Evolutionary conservation across 345 rosid genomes (phyloP).

Genomic region (Aquilaria yunnanensis): DNA sequence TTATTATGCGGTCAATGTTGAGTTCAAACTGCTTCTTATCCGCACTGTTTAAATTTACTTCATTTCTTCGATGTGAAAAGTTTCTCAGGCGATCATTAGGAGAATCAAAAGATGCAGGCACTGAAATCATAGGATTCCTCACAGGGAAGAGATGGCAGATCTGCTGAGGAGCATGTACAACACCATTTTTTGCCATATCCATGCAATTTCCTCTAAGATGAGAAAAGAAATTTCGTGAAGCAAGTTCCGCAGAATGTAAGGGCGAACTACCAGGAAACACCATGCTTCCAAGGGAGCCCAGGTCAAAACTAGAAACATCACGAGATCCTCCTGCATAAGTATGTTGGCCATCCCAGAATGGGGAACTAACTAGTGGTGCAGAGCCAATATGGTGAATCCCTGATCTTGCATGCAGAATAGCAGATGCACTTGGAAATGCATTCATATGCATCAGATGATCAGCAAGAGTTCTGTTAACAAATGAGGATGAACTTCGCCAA

Average conservation of each 20-base stretch:
- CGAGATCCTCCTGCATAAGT: slow-evolving; percentile 61
- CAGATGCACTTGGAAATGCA: slow-evolving; percentile 53
- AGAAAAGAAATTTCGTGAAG: slow-evolving; percentile 43
- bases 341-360: slow-evolving; percentile 67
- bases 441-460: slow-evolving; percentile 43
- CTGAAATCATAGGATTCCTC: slow-evolving; percentile 51
- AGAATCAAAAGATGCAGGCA: slow-evolving; percentile 51
- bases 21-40: slow-evolving; percentile 79
- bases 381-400: slow-evolving; percentile 71
- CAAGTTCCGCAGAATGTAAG: slow-evolving; percentile 52
- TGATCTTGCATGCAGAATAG: slow-evolving; percentile 38
- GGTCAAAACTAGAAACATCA: slow-evolving; percentile 52
- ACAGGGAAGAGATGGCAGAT: slow-evolving; percentile 57
- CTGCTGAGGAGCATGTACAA: slow-evolving; percentile 56
- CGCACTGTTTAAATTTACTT: slow-evolving; percentile 48
- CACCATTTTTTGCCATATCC: slow-evolving; percentile 47
- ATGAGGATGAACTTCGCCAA: slow-evolving; percentile 72
- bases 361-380: slow-evolving; percentile 54
- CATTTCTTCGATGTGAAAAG: slow-evolving; percentile 62
- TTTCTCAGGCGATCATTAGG: slow-evolving; percentile 60
- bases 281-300: slow-evolving; percentile 53
- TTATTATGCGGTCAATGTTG: slow-evolving; percentile 62
- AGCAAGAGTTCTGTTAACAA: slow-evolving; percentile 42
- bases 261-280: slow-evolving; percentile 54
- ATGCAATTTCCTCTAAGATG: slow-evolving; percentile 41